phyloP scores from a whole-genome alignment of 768 basidiomycete genomes.

The Cubamyces sp. region DNA sequence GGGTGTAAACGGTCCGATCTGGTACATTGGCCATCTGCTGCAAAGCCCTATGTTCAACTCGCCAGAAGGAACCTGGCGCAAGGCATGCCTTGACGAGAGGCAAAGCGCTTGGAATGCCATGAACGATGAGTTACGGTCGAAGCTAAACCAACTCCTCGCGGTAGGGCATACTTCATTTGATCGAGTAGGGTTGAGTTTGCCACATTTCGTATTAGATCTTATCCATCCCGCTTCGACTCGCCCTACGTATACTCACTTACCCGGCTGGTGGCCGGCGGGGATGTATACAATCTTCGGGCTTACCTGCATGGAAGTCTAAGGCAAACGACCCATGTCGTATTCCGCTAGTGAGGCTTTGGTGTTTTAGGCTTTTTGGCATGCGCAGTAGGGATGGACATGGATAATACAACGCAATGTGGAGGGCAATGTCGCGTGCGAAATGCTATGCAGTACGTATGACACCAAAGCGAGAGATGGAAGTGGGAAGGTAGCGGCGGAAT shows the following conservation, averaged over 20 bases:
- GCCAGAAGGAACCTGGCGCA: constrained; percentile 1
- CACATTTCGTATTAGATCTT: too few species aligned
- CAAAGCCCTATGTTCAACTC: neutral
- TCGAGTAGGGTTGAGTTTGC: too few species aligned
- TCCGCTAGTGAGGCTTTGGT: neutral
- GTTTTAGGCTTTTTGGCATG: constrained; percentile 23
- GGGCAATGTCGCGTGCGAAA: constrained; percentile 18
- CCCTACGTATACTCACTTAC: too few species aligned
- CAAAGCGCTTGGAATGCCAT: constrained; percentile 15
- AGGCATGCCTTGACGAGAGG: constrained; percentile 13
- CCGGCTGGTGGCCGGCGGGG: too few species aligned
- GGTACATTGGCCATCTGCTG: neutral
- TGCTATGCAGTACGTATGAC: constrained; percentile 22
- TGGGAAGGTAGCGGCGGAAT: neutral
- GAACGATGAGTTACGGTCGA: neutral
- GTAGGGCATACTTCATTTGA: too few species aligned
- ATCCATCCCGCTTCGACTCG: too few species aligned
- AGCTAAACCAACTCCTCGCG: neutral
- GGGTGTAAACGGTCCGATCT: neutral
- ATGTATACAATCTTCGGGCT: too few species aligned
- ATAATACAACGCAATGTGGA: constrained; percentile 25
- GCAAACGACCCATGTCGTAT: neutral
- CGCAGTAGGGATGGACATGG: constrained; percentile 13
- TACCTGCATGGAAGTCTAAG: too few species aligned
- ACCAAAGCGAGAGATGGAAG: constrained; percentile 13